Evolutionary conservation across 768 basidiomycete species (phyloP), one percentile per base, ranked within the genome.

Genomic region (Naganishia antarctica): DNA sequence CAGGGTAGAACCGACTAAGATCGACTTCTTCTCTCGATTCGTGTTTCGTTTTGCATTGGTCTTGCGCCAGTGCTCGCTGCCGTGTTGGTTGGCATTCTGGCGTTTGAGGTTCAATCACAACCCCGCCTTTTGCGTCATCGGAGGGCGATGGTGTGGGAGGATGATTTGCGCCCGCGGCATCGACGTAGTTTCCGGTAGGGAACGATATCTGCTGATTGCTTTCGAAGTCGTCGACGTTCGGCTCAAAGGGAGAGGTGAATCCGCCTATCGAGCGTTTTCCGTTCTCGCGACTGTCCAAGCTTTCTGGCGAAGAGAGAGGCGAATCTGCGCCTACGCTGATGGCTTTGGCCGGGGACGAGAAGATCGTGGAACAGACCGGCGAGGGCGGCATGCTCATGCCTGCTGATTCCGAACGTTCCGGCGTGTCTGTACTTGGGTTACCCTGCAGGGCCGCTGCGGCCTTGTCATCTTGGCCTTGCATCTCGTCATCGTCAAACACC

Each of bases 101-200:
- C 23, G 44, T 28, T 6, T 28, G 59, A 5, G 49, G 26, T 12
- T 13, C 50, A 18, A 41, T 21, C 7, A 37, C 23, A 18, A 21
- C 34, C 7, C 26, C 23, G 23, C 26, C 21, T 26, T 57, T 40
- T 11, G 23, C 53, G 37, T 57, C 32, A 15, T 57, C 34, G 2
- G 53, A 57, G 12, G 32, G 53, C n/a, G 53, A 57, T 57, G 53
- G 53, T 15, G 53, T 57, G 3, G 53, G 53, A 41, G 53, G 53
- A 41, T 57, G 53, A 16, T 13, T 40, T 23, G 34, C 32, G 32
- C 53, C 34, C 23, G 37, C 18, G 31, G 16, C 32, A 41, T 25
- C 26, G 13, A 11, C 34, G 37, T 37, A 57, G 8, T 11, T 37
- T 16, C 34, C 23, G 25, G n/a, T n/a, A 9, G 23, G 25, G 31